phyloP scores from a whole-genome alignment of 2,329 filamentous ascomycete species.

The Dothistroma pini region DNA sequence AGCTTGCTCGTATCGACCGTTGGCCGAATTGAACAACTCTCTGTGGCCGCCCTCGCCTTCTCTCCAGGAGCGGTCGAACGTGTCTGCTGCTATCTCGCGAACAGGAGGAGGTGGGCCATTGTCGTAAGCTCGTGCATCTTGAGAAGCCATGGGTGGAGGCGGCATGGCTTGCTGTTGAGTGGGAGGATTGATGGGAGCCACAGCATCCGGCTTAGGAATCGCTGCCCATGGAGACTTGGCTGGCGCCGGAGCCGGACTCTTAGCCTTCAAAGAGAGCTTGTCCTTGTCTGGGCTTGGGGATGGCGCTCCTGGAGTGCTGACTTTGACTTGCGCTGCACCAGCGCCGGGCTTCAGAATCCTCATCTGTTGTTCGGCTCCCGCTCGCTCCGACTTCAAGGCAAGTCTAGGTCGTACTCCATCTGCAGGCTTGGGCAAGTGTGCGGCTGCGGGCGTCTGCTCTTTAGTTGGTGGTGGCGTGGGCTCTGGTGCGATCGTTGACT shows the following conservation, averaged over 20 bases:
- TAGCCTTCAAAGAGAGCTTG: conserved; percentile 69
- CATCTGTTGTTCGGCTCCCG: conserved; percentile 41
- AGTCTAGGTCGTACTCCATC: conserved; percentile 29
- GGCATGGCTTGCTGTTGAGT: conserved; percentile 41
- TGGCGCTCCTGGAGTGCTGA: conserved; percentile 41
- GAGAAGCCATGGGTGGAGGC: conserved; percentile 43
- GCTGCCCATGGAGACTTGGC: conserved; percentile 90
- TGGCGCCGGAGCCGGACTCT: conserved; percentile 65
- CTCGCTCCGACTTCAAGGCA: conserved; percentile 32
- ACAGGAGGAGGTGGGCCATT: conserved; percentile 53
- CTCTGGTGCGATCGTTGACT: conserved; percentile 66
- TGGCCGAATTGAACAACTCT: conserved; percentile 93
- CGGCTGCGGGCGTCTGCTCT: conserved; percentile 21
- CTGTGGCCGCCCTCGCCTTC: conserved; percentile 63
- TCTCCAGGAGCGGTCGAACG: conserved; percentile 83
- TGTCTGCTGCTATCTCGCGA: conserved; percentile 89
- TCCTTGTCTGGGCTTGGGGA: conserved; percentile 41
- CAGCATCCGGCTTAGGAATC: conserved; percentile 78
- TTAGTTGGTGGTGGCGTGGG: conserved; percentile 30
- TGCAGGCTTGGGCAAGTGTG: conserved; percentile 25
- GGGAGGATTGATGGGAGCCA: conserved; percentile 64
- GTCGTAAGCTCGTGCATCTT: conserved; percentile 56
- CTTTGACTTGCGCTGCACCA: conserved; percentile 37
- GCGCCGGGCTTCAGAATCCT: conserved; percentile 50
- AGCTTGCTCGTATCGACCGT: conserved; percentile 87